Evolutionary conservation across 345 rosid species (phyloP), one percentile per base, ranked within the genome.

Genomic region (Hibiscus syriacus): DNA sequence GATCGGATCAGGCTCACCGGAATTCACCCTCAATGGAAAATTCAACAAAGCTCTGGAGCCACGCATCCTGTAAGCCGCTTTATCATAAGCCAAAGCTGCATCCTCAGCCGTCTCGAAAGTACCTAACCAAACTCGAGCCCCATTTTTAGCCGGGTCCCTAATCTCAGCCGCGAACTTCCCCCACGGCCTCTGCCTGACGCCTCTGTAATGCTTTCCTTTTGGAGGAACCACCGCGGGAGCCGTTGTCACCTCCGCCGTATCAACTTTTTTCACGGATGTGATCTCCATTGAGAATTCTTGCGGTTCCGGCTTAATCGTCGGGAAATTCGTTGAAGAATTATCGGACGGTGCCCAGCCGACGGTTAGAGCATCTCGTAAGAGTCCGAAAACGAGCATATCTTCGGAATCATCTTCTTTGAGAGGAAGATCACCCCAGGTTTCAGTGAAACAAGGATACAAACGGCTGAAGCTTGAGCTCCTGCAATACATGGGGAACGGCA

Each of bases 1-100:
- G 2, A 94, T 93, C 34, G 99, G 99, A 49, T 89, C 97, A 11
- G 99, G 98, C 71, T 94, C 98, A 1, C 99, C 97, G 0, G 95
- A 91, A 19, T 94, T 94, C 49, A 94, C 88, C 64, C 96, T 82
- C 70, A 45, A 23, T 36, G 39, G 39, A 36, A 36, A 36, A 8
- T 36, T 36, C 39, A 36, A 36, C 39, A 36, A 36, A 36, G 99
- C 99, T 66, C 87, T 81, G 4, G 99, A 92, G 56, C 99, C 99
- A 12, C 99, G 86, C 96, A 94, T 94, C 76, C 97, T 81, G 58
- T 80, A 94, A 8, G 99, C 99, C 0, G 99, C 98, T 52, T 86
- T 76, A 55, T 94, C 99, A 36, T 94, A 94, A 73, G 99, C 98
- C 69, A 94, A 67, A 43, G 99, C 99, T 39, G 39, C 39, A 36